Base-by-base conservation (phyloP, 2,329 filamentous ascomycete species). In the Claviceps africana region DNA sequence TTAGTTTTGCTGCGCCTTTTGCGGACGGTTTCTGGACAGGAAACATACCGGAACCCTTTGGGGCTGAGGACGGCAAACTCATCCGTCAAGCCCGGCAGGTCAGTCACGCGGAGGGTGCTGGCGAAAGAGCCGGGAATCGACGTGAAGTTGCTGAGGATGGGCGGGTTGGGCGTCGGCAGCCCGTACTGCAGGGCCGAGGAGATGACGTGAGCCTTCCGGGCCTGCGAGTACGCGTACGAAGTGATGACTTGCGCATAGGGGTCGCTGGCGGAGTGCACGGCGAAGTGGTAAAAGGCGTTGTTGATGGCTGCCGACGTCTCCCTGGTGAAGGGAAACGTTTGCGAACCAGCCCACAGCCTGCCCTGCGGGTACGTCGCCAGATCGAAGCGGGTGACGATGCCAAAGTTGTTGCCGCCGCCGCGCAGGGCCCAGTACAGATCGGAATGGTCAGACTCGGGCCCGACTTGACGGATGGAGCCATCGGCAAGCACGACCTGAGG, bases 361-460 rank as follows among this genome's bases (percentile, higher is more conserved):
- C 64, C 66, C 15, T 64, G 65, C 1, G 64, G 60, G 46, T 67
- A 65, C 0, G 69, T 68, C 13, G 61, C 61, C 15, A 75, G 59
- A 22, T 71, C 66, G 61, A 81, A 70, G 10, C 72, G 73, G 10
- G 71, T 67, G 4, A 81, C 74, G 4, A 82, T 67, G n/a, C 72
- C 78, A 55, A 77, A 81, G 47, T 73, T 80, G 35, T 75, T 76
- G 1, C 77, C 75, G 2, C 77, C 75, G 19, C 77, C 76, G 39
- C 70, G 67, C 1, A 81, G 66, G 2, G 77, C 79, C 74, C 76
- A 81, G 63, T 75, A 81, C 1, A 82, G 66, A 51, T 81, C 77
- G 0, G 67, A 53, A 33, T 79, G 35, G 68, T 21, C 2, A 63
- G 43, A 45, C 61, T 3, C 60, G 62, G 46, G 28, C 6, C 64